Evolutionary conservation across 176 grass and related monocot genomes (phyloP).

Genomic region (Musa itinerans): DNA sequence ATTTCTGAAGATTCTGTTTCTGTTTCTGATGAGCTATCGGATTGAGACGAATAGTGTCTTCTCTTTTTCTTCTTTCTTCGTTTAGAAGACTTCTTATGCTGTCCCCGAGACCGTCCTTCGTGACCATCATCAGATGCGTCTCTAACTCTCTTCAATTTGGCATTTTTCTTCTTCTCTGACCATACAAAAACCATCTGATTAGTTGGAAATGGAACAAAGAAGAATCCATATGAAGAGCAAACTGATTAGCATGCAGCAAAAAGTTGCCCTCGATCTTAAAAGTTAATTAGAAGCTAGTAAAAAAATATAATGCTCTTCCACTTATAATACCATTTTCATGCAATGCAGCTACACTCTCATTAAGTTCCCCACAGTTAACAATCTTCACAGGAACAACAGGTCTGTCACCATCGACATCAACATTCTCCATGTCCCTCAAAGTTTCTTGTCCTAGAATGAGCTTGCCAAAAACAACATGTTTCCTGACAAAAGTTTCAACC

Average conservation of each 20-base stretch:
- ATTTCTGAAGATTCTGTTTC: conserved; percentile 56
- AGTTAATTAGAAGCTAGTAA: neutral
- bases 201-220: neutral
- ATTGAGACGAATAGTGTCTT: conserved; percentile 77
- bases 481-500: conserved; percentile 31
- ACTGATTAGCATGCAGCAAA: neutral
- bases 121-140: conserved; percentile 42
- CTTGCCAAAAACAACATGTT: conserved; percentile 93
- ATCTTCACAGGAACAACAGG: conserved; percentile 74
- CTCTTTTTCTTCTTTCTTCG: conserved; percentile 62
- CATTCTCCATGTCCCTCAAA: conserved; percentile 71
- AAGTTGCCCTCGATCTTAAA: neutral
- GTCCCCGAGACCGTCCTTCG: conserved; percentile 17
- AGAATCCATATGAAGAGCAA: neutral
- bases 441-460: conserved; percentile 70
- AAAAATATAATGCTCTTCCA: neutral
- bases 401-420: conserved; percentile 47
- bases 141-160: conserved; percentile 54
- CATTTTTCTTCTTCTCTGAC: conserved; percentile 43
- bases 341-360: conserved; percentile 22
- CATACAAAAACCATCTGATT: neutral
- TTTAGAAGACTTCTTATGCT: conserved; percentile 63
- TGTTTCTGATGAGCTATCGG: conserved; percentile 71
- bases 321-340: conserved; percentile 35
- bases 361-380: conserved; percentile 71